These are phyloP conservation scores for Cadophora malorum DNA, from an alignment of 2,329 filamentous ascomycete genomes.

Conservation along the genomic window DNA sequence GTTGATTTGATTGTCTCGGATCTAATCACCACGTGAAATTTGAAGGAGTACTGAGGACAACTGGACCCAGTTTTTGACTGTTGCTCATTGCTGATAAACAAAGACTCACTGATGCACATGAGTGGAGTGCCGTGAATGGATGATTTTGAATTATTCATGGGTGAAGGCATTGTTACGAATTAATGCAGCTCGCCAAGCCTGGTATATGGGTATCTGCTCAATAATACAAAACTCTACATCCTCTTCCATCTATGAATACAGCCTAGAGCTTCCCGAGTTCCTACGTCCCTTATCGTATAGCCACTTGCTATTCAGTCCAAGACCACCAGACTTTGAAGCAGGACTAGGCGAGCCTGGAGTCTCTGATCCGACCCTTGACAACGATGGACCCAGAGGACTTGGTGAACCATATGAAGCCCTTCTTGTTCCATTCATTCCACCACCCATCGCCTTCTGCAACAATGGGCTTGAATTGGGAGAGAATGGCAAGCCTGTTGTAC, in stretches of 20 bases:
- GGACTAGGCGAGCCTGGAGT: conserved; percentile 74
- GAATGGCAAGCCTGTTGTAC: conserved; percentile 54
- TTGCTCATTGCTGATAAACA: not conserved
- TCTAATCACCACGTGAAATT: conserved; percentile 31
- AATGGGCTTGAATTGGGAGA: conserved; percentile 62
- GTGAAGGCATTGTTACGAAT: conserved; percentile 18
- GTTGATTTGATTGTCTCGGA: conserved; percentile 13
- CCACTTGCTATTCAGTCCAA: conserved; percentile 92
- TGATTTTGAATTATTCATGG: conserved; percentile 19
- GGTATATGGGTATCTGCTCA: conserved; percentile 40
- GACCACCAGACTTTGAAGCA: conserved; percentile 70
- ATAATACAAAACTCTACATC: conserved; percentile 31
- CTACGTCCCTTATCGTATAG: conserved; percentile 80
- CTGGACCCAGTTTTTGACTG: not conserved
- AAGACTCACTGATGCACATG: not conserved
- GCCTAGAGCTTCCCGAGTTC: conserved; percentile 41
- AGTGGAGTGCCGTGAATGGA: not conserved
- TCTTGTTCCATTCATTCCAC: conserved; percentile 52
- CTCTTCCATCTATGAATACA: conserved; percentile 37
- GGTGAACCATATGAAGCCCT: conserved; percentile 68
- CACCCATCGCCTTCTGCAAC: conserved; percentile 70
- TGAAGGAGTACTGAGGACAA: not conserved
- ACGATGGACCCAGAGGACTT: conserved; percentile 59
- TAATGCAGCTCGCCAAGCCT: conserved; percentile 20
- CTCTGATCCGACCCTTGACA: conserved; percentile 52